Evolutionary conservation across 2,329 filamentous ascomycete genomes (phyloP).

Genomic region (Epichloe glyceriae): DNA sequence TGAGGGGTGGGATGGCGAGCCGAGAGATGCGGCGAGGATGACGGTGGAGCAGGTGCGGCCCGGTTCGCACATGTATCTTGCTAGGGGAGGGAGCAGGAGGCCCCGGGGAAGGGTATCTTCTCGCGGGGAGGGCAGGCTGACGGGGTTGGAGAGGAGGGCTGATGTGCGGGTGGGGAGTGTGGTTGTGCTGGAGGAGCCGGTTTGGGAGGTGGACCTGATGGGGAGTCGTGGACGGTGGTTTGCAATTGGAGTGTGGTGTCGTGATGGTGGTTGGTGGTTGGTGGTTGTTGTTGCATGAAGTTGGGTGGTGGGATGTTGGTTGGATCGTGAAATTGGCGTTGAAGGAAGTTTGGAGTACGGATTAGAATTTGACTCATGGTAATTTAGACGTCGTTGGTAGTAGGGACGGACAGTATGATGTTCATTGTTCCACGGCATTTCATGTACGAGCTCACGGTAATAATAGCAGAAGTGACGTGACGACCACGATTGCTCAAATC

Average conservation of each 20-base stretch:
- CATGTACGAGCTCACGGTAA: too few species aligned
- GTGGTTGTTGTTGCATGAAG: too few species aligned
- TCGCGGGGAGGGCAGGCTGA: slow-evolving; percentile 25
- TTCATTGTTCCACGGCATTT: too few species aligned
- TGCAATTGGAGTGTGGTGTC: slow-evolving; percentile 21
- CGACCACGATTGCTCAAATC: too few species aligned
- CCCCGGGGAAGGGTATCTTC: slow-evolving; percentile 14
- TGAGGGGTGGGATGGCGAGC: slow-evolving; percentile 20
- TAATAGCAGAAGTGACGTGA: too few species aligned
- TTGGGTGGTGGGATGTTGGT: too few species aligned
- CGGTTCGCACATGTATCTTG: slow-evolving; percentile 24
- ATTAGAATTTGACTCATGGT: too few species aligned
- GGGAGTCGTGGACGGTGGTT: slow-evolving; percentile 23
- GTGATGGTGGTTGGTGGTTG: too few species aligned
- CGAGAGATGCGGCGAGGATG: slow-evolving; percentile 11
- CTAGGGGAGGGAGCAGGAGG: slow-evolving; percentile 9
- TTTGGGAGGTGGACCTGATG: slow-evolving; percentile 25
- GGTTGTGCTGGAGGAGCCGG: slow-evolving; percentile 22
- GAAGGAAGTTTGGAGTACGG: too few species aligned
- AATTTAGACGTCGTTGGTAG: too few species aligned
- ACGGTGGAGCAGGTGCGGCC: slow-evolving; percentile 17
- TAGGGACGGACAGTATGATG: too few species aligned
- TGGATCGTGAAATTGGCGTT: too few species aligned
- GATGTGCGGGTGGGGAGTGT: slow-evolving; percentile 17
- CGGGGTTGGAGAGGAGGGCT: slow-evolving; percentile 20